Conservation (phyloP, 2,329 filamentous ascomycete species). For the Colletotrichum siamense region DNA sequence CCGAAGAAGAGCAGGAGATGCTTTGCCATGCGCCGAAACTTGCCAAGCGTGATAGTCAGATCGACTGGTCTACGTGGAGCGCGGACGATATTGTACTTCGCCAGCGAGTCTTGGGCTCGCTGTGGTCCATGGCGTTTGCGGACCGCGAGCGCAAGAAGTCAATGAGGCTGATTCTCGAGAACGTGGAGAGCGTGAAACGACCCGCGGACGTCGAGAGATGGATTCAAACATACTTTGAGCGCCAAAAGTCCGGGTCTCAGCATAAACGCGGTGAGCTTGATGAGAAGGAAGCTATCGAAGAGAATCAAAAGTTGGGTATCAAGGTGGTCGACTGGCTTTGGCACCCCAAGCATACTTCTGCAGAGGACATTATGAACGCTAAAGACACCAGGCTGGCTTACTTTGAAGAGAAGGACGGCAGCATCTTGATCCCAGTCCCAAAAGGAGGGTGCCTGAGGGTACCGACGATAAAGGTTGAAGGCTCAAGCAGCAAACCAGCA, state of each 20-base stretch:
- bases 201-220: neutral
- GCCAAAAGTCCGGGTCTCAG: neutral
- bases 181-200: slow-evolving; percentile 29
- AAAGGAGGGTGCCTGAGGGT: slow-evolving; percentile 1
- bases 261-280: neutral
- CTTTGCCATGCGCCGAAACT: slow-evolving; percentile 74
- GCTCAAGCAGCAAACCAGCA: neutral
- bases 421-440: neutral
- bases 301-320: neutral
- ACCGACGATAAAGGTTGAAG: slow-evolving; percentile 16
- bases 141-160: slow-evolving; percentile 25
- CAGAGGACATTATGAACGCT: neutral
- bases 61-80: slow-evolving; percentile 64
- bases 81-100: slow-evolving; percentile 60
- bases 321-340: neutral
- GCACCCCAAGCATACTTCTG: neutral
- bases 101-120: slow-evolving; percentile 64
- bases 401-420: neutral
- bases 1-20: slow-evolving; percentile 20
- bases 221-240: neutral
- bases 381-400: neutral
- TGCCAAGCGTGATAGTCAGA: slow-evolving; percentile 63
- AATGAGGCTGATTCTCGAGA: slow-evolving; percentile 46
- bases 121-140: slow-evolving; percentile 64
- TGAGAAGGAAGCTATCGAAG: neutral